Conservation (phyloP, 2,329 filamentous ascomycete species). For the Aureobasidium sp. region DNA sequence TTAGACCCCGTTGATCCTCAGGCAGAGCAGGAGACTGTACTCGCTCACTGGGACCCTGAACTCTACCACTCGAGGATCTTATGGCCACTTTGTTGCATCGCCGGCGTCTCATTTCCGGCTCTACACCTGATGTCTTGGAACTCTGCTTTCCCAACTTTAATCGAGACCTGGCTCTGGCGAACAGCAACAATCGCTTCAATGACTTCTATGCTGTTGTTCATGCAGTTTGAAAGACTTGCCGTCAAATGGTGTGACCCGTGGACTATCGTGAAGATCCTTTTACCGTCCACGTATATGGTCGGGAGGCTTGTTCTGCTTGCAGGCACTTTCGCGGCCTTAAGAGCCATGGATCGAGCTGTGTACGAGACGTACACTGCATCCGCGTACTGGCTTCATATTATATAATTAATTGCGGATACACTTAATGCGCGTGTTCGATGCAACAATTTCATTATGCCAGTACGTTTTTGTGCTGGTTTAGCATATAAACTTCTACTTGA, state of each 20-base stretch:
- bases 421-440: too few species aligned
- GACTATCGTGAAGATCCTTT: neutral
- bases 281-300: neutral
- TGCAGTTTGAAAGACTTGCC: neutral
- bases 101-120: slow-evolving; percentile 25
- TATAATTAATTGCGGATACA: neutral
- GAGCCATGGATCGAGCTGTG: neutral
- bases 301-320: neutral
- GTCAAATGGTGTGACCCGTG: neutral
- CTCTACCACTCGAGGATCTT: slow-evolving; percentile 22
- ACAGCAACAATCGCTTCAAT: slow-evolving; percentile 24
- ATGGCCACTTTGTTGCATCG: slow-evolving; percentile 20
- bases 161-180: slow-evolving; percentile 29
- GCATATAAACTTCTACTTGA: neutral
- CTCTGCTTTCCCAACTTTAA: slow-evolving; percentile 25
- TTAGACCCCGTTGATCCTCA: neutral
- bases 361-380: neutral
- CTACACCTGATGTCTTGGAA: slow-evolving; percentile 30
- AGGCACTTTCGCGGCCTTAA: neutral
- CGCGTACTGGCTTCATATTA: neutral
- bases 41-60: slow-evolving; percentile 23
- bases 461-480: neutral
- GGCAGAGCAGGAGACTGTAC: slow-evolving; percentile 17
- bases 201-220: slow-evolving; percentile 22
- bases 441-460: neutral